Conservation (phyloP, 2,329 filamentous ascomycete genomes). For the Conoideocrella luteorostrata region DNA sequence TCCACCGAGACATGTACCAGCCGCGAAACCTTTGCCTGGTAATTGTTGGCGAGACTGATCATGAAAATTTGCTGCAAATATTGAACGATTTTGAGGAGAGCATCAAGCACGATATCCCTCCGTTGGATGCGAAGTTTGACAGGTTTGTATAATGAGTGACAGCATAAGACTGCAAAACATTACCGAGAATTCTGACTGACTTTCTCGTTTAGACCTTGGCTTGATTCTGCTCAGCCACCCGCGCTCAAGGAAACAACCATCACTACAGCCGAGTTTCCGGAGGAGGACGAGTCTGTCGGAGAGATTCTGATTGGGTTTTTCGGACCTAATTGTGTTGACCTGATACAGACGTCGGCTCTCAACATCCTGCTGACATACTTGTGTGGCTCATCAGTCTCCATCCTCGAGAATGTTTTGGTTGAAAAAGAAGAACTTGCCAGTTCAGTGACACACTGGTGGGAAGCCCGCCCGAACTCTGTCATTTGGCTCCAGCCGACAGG, state of each 20-base stretch:
- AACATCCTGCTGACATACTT: slow-evolving; percentile 80
- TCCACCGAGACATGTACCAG: slow-evolving; percentile 96
- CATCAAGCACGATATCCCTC: slow-evolving; percentile 75
- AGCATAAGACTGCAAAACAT: no score
- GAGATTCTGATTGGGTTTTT: slow-evolving; percentile 84
- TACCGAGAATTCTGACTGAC: no score
- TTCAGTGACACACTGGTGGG: slow-evolving; percentile 72
- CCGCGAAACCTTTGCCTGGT: slow-evolving; percentile 90
- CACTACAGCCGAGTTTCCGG: slow-evolving; percentile 82
- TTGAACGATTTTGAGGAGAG: slow-evolving; percentile 84
- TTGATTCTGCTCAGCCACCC: slow-evolving; percentile 76
- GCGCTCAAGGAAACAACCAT: slow-evolving; percentile 64
- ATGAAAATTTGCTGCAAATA: slow-evolving; percentile 70
- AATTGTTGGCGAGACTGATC: slow-evolving; percentile 86
- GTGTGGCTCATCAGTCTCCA: slow-evolving; percentile 84
- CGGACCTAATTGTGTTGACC: slow-evolving; percentile 73
- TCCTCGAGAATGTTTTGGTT: slow-evolving; percentile 86
- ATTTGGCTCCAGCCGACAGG: slow-evolving; percentile 83
- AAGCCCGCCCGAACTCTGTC: slow-evolving; percentile 72
- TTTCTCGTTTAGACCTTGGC: slow-evolving; percentile 59
- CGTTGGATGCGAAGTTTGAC: slow-evolving; percentile 67
- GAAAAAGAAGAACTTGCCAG: slow-evolving; percentile 90
- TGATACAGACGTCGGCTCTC: slow-evolving; percentile 62
- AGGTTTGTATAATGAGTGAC: slow-evolving; percentile 30
- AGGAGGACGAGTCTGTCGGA: slow-evolving; percentile 90